These are phyloP conservation scores for Hygrocybe punicea DNA, from an alignment of 768 basidiomycete genomes.

Conservation along the genomic window DNA sequence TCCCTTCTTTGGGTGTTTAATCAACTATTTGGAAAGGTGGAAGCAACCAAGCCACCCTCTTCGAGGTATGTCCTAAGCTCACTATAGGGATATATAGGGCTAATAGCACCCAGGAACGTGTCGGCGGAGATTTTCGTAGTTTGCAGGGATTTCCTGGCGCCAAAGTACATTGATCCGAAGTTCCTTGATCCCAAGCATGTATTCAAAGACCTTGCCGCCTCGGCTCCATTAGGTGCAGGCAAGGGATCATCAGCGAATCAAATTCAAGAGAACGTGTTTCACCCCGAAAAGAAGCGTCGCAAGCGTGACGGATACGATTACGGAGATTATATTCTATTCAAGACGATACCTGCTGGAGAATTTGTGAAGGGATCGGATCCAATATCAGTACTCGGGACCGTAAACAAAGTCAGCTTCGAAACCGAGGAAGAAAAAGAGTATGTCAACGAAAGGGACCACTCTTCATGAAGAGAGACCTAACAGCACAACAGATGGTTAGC, in stretches of 20 bases:
- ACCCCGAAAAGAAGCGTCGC: conserved; percentile 93
- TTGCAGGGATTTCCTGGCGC: conserved; percentile 91
- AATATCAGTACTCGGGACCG: conserved; percentile 69
- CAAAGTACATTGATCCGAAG: conserved; percentile 94
- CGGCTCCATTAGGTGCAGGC: conserved; percentile 42
- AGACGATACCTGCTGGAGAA: conserved; percentile 60
- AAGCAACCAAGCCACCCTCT: conserved; percentile 97
- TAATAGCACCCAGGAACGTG: conserved; percentile 66
- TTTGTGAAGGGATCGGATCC: conserved; percentile 74
- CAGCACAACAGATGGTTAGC: conserved; percentile 60
- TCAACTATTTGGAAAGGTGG: conserved; percentile 93
- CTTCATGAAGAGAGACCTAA: neutral
- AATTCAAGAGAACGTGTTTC: conserved; percentile 86
- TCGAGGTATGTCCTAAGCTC: conserved; percentile 61
- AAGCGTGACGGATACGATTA: conserved; percentile 94
- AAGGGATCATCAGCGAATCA: conserved; percentile 61
- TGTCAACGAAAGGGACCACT: neutral
- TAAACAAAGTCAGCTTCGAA: conserved; percentile 72
- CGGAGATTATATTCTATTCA: conserved; percentile 88
- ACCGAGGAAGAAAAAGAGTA: conserved; percentile 84
- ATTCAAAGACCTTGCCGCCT: conserved; percentile 81
- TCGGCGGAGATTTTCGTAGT: conserved; percentile 99
- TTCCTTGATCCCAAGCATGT: conserved; percentile 97
- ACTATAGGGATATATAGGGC: neutral
- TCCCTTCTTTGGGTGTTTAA: conserved; percentile 98